phyloP scores from a whole-genome alignment of 179 eudicot species.

The Silene noctiflora region DNA sequence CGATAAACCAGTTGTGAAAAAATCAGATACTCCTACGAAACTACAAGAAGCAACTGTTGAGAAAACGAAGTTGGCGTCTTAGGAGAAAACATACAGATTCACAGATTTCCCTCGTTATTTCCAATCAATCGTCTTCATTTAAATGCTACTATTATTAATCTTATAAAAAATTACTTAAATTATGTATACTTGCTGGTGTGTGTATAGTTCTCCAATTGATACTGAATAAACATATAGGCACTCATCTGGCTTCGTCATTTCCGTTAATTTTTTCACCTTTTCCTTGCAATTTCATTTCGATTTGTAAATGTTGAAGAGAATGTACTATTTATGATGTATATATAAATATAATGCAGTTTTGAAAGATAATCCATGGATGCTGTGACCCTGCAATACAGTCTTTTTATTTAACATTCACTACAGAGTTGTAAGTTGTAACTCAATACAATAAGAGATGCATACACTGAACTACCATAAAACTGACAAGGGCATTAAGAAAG shows the following conservation, averaged over 20 bases:
- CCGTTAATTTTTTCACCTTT: neutral
- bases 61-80: conserved; percentile 29
- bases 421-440: neutral
- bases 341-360: conserved; percentile 11
- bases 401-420: neutral
- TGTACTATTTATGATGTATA: conserved; percentile 37
- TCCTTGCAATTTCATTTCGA: neutral
- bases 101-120: conserved; percentile 7
- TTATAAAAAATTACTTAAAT: conserved; percentile 9
- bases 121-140: conserved; percentile 5
- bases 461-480: neutral
- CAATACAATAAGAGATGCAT: no score
- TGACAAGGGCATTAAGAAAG: neutral
- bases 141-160: conserved; percentile 2
- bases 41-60: conserved; percentile 29
- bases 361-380: neutral
- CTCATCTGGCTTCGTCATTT: conserved; percentile 13
- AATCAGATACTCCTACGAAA: conserved; percentile 24
- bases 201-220: conserved; percentile 25
- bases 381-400: neutral
- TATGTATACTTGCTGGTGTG: conserved; percentile 39
- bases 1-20: conserved; percentile 32
- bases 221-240: conserved; percentile 20
- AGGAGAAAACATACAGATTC: conserved; percentile 11
- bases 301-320: conserved; percentile 36